A percentile compares a stretch with the other conserved stretches of the same genome.
phyloP scores from a whole-genome alignment of 2,329 filamentous ascomycete species.

The Aspergillus viridinutans region DNA sequence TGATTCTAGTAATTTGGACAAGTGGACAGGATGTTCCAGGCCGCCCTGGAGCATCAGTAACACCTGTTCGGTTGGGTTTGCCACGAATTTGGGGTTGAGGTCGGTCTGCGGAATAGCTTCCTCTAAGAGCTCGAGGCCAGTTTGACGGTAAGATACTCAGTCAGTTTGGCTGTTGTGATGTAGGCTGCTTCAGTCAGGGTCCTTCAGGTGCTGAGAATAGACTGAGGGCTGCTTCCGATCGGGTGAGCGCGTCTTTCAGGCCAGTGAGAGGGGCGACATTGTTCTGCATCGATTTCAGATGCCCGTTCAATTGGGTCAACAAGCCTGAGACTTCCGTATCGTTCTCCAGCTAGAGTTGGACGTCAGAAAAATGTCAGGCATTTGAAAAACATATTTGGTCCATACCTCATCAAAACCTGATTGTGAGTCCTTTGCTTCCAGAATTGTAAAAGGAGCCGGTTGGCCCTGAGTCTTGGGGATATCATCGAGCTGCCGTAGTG shows the following conservation, averaged over 20 bases:
- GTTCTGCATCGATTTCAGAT: slow-evolving; percentile 43
- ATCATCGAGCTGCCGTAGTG: slow-evolving; percentile 34
- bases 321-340: slow-evolving; percentile 35
- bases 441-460: slow-evolving; percentile 25
- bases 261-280: slow-evolving; percentile 37
- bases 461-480: slow-evolving; percentile 11
- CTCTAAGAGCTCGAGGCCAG: background rate
- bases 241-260: slow-evolving; percentile 34
- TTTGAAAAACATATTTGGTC: background rate
- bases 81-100: background rate
- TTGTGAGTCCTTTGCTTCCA: slow-evolving; percentile 20
- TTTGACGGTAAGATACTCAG: background rate
- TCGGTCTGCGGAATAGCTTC: background rate
- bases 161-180: background rate
- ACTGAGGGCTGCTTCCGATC: slow-evolving; percentile 34
- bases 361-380: slow-evolving; percentile 9
- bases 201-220: slow-evolving; percentile 23
- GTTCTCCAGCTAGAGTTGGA: slow-evolving; percentile 27
- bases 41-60: background rate
- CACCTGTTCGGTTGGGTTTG: background rate
- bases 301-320: slow-evolving; percentile 39
- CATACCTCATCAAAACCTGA: slow-evolving; percentile 33
- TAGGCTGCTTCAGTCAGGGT: slow-evolving; percentile 23
- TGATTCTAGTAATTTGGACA: background rate
- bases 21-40: background rate